These are phyloP conservation scores for Fragilaria crotonensis DNA, from an alignment of 108 stramenopile genomes.

Conservation along the genomic window DNA sequence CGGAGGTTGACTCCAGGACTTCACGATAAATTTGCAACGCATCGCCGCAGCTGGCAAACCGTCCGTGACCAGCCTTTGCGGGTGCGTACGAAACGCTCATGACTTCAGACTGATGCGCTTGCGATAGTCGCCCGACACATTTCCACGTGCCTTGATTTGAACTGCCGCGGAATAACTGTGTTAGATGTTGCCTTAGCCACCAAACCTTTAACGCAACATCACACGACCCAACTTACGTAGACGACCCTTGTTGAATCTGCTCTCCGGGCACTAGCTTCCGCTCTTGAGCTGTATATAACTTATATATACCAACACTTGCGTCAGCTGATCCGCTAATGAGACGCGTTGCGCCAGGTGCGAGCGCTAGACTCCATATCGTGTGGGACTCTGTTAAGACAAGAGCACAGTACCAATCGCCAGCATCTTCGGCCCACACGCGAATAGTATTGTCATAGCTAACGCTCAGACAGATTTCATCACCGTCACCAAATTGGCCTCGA, in stretches of 20 bases:
- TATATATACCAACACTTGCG: conserved; percentile 66
- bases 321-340: conserved; percentile 75
- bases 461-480: conserved; percentile 77
- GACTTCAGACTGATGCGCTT: conserved; percentile 61
- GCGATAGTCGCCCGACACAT: conserved; percentile 60
- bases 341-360: conserved; percentile 69
- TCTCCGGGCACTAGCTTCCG: conserved; percentile 6
- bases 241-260: neutral
- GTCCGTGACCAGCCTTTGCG: conserved; percentile 57
- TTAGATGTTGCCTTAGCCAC: too few species aligned
- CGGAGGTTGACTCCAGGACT: conserved; percentile 35
- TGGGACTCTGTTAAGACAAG: conserved; percentile 67
- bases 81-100: conserved; percentile 80
- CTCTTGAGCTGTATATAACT: conserved; percentile 55
- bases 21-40: conserved; percentile 74
- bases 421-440: conserved; percentile 91
- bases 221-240: too few species aligned
- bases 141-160: conserved; percentile 50
- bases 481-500: conserved; percentile 72
- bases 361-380: conserved; percentile 87
- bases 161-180: too few species aligned
- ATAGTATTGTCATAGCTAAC: conserved; percentile 91
- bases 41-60: conserved; percentile 77
- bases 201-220: too few species aligned
- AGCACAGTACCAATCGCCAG: conserved; percentile 94